Base-by-base conservation (phyloP, 139 green algal genomes). In the Chlorella sp. region DNA sequence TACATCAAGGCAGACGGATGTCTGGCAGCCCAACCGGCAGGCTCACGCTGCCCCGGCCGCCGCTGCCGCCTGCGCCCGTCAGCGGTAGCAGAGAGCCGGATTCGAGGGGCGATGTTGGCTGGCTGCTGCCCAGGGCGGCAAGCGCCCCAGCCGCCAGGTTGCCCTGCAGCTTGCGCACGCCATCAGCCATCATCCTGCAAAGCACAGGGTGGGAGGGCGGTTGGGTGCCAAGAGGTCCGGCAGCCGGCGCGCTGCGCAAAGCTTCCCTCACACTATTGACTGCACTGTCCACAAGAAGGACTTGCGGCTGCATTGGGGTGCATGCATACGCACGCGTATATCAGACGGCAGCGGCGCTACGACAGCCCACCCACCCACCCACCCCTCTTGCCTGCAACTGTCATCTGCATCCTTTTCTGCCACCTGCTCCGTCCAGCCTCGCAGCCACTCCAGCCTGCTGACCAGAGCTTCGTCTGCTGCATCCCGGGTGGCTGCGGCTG, bases 361-460 rank as follows among this genome's bases (percentile, higher is more conserved):
- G n/a, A n/a, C n/a, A n/a, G n/a, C n/a, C n/a, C n/a, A n/a, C n/a
- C n/a, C n/a, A n/a, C n/a, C n/a, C n/a, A n/a, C n/a, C n/a, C n/a
- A n/a, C n/a, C n/a, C n/a, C 43, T 32, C 43, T n/a, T 32, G 32
- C 70, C 83, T 60, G 72, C 85, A 89, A 67, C 54, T 86, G 38
- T 85, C 77, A 54, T 95, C 91, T 13, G 84, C 68, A 46, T 95
- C 91, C 1, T 48, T 24, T 30, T 44, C 65, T 1, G 82, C 70
- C 30, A 73, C 41, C 7, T 26, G 24, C 38, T 78, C 75, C 0
- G 77, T 38, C 90, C 90, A 92, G 26, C 16, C 75, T 73, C 88
- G 86, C 54, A 93, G 51, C 92, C 92, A 95, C 69, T 94, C 82
- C 81, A 95, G 84, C 2, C 87, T 77, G 58, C 84, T 69, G 26